phyloP scores from a whole-genome alignment of 208 protist genomes.

The Vickermania spadyakhi region DNA sequence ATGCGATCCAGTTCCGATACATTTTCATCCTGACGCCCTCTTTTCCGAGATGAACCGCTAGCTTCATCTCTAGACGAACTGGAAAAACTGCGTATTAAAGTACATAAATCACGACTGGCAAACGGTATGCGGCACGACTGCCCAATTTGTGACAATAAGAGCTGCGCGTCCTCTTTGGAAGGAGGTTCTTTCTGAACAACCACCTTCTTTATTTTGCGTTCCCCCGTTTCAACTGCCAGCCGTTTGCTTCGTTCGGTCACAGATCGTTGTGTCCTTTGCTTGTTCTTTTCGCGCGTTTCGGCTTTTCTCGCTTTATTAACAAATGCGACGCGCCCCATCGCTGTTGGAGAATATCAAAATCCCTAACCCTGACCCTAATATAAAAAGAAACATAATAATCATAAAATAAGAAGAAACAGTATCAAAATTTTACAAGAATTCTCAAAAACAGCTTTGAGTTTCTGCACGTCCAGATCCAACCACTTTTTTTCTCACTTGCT shows the following conservation, averaged over 20 bases:
- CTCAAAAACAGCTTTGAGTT: too few species aligned
- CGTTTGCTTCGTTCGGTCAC: slow-evolving; percentile 42
- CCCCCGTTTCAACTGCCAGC: slow-evolving; percentile 37
- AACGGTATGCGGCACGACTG: slow-evolving; percentile 66
- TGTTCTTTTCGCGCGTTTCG: slow-evolving; percentile 35
- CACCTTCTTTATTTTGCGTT: slow-evolving; percentile 44
- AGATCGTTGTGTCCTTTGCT: slow-evolving; percentile 45
- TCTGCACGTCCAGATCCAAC: too few species aligned
- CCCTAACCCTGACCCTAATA: too few species aligned
- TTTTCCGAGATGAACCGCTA: slow-evolving; percentile 18
- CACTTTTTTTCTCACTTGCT: too few species aligned
- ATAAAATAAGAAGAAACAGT: too few species aligned
- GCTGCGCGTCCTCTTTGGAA: slow-evolving; percentile 22
- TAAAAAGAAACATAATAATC: too few species aligned
- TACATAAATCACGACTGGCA: slow-evolving; percentile 53
- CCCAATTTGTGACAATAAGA: slow-evolving; percentile 65
- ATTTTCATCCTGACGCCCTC: slow-evolving; percentile 16
- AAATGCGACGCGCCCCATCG: slow-evolving; percentile 62
- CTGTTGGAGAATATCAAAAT: too few species aligned
- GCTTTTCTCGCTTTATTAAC: slow-evolving; percentile 50
- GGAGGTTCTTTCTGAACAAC: slow-evolving; percentile 25
- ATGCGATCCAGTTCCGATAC: slow-evolving; percentile 24
- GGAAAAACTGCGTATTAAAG: slow-evolving; percentile 47
- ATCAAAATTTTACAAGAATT: too few species aligned
- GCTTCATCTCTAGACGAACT: slow-evolving; percentile 2